Evolutionary conservation across 129 eudicot species (phyloP).

Genomic region (Saposhnikovia divaricata): DNA sequence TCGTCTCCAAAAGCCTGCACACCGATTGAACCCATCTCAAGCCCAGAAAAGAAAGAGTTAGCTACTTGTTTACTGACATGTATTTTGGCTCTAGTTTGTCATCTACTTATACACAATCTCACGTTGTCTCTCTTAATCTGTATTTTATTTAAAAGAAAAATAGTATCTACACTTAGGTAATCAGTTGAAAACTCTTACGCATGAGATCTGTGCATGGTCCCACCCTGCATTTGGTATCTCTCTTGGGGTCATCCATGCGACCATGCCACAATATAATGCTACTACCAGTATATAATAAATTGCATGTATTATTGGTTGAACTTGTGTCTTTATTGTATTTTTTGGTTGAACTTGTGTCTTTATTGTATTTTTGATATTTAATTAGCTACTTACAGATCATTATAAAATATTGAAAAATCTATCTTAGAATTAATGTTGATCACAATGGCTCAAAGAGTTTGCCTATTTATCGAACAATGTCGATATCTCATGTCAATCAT

Average conservation of each 20-base stretch:
- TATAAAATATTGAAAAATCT: too few relatives aligned
- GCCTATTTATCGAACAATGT: too few relatives aligned
- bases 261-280: too few relatives aligned
- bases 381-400: background rate
- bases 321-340: background rate
- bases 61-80: background rate
- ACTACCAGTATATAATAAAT: background rate
- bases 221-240: background rate
- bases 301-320: background rate
- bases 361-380: background rate
- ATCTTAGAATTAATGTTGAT: background rate
- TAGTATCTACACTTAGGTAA: background rate
- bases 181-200: background rate
- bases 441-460: too few relatives aligned
- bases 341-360: background rate
- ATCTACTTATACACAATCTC: background rate
- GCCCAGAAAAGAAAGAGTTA: background rate
- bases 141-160: background rate
- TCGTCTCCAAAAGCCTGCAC: conserved; percentile 33
- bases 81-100: background rate
- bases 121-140: background rate
- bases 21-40: conserved; percentile 38
- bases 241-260: background rate
- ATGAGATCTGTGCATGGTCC: conserved; percentile 6
- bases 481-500: too few relatives aligned